phyloP scores from a whole-genome alignment of 1,139 yeast species.

The Candida anutae region DNA sequence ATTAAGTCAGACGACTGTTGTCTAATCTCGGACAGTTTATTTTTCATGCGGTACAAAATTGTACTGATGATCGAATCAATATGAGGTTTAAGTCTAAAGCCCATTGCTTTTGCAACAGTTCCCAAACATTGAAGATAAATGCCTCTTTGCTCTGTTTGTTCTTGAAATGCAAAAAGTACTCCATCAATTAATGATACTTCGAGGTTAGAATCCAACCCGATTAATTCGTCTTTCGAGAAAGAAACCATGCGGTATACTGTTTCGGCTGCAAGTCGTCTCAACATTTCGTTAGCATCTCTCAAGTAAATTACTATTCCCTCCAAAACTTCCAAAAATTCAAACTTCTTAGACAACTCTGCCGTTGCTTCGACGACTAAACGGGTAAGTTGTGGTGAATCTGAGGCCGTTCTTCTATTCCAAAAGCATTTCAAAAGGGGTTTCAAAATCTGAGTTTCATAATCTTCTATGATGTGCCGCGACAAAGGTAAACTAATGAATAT shows the following conservation, averaged over 20 bases:
- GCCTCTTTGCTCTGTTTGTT: constrained; percentile 51
- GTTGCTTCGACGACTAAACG: constrained; percentile 71
- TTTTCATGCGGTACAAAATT: constrained; percentile 64
- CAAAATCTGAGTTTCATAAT: constrained; percentile 37
- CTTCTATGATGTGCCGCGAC: constrained; percentile 18
- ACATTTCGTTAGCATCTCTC: constrained; percentile 78
- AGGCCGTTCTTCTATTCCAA: constrained; percentile 71
- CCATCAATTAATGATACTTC: constrained; percentile 77
- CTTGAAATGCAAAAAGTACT: constrained; percentile 75
- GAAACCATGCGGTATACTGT: constrained; percentile 38
- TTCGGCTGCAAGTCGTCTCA: constrained; percentile 73
- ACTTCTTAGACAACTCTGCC: constrained; percentile 53
- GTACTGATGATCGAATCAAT: constrained; percentile 69
- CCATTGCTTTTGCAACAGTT: constrained; percentile 58
- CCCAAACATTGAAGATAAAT: constrained; percentile 61
- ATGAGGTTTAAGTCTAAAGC: constrained; percentile 65
- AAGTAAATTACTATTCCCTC: constrained; percentile 51
- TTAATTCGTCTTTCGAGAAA: constrained; percentile 21
- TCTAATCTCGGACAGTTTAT: constrained; percentile 65
- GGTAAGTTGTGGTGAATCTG: constrained; percentile 40
- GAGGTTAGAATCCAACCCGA: constrained; percentile 31
- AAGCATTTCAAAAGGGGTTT: constrained; percentile 63
- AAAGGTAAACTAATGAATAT: constrained; percentile 28
- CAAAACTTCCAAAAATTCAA: constrained; percentile 58
- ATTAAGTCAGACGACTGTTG: constrained; percentile 84